Conservation (phyloP, 2,329 filamentous ascomycete species). For the Verticillium dahliae region DNA sequence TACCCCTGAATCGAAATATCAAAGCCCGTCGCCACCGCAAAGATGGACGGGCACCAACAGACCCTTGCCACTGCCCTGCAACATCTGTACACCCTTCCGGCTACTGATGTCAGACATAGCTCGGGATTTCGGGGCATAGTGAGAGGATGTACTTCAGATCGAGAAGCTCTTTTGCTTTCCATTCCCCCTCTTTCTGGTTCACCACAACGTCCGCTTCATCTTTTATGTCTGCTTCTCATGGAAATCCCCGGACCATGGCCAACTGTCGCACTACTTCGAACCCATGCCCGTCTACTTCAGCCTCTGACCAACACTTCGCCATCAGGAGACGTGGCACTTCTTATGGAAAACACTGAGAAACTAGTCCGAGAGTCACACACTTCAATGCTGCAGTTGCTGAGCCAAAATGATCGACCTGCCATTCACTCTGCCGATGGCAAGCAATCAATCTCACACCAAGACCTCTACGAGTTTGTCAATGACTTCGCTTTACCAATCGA, state of each 20-base stretch:
- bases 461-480: conserved; percentile 22
- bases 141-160: background rate
- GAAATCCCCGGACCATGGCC: conserved; percentile 21
- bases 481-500: conserved; percentile 22
- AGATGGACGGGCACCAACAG: background rate
- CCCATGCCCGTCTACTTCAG: conserved; percentile 26
- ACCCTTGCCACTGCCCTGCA: background rate
- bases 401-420: conserved; percentile 18
- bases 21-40: background rate
- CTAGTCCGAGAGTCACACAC: conserved; percentile 22
- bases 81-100: background rate
- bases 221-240: conserved; percentile 16
- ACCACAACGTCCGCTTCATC: conserved; percentile 16
- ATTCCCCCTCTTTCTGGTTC: conserved; percentile 12
- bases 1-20: conserved; percentile 1
- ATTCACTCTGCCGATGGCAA: conserved; percentile 17
- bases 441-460: conserved; percentile 21
- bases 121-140: background rate
- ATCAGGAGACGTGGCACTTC: conserved; percentile 12
- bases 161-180: conserved; percentile 11
- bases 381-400: conserved; percentile 31
- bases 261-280: conserved; percentile 20
- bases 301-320: conserved; percentile 26
- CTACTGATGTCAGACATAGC: background rate
- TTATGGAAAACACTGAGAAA: conserved; percentile 13